phyloP scores from a whole-genome alignment of 2,329 filamentous ascomycete species.

The Coleophoma cylindrospora region DNA sequence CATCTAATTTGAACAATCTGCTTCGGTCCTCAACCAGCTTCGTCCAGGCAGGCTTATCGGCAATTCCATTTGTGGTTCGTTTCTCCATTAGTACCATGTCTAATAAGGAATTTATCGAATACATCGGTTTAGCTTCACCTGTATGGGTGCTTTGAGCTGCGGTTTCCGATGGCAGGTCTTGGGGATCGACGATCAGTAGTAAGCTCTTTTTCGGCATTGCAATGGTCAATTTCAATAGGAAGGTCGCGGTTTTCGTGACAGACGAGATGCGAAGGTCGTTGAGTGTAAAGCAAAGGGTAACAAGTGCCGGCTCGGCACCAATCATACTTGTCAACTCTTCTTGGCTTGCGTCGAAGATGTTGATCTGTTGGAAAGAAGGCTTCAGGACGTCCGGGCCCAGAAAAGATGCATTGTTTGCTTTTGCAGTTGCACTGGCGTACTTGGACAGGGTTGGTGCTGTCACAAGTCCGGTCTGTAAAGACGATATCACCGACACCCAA shows the following conservation, averaged over 20 bases:
- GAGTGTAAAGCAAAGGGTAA: conserved; percentile 86
- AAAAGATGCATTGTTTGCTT: conserved; percentile 36
- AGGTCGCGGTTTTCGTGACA: conserved; percentile 63
- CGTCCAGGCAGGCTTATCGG: conserved; percentile 51
- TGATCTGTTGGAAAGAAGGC: conserved; percentile 37
- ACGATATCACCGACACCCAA: conserved; percentile 59
- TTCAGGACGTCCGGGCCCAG: conserved; percentile 32
- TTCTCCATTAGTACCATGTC: conserved; percentile 65
- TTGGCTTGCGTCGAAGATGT: conserved; percentile 37
- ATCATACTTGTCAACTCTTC: conserved; percentile 23
- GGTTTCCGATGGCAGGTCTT: conserved; percentile 82
- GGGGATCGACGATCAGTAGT: conserved; percentile 81
- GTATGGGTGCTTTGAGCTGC: conserved; percentile 48
- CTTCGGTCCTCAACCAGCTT: conserved; percentile 70
- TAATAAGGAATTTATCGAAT: conserved; percentile 88
- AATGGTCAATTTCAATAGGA: conserved; percentile 64
- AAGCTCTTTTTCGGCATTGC: conserved; percentile 51
- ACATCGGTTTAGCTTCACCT: conserved; percentile 52
- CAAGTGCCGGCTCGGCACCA: conserved; percentile 39
- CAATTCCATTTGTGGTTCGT: conserved; percentile 26
- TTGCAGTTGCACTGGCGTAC: conserved; percentile 41
- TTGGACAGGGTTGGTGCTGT: conserved; percentile 41
- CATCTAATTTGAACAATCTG: conserved; percentile 71
- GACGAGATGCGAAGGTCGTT: conserved; percentile 84
- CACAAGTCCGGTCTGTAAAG: conserved; percentile 51